Base-by-base conservation (phyloP, 78 protist species). In the Chrysochromulina tobinii region DNA sequence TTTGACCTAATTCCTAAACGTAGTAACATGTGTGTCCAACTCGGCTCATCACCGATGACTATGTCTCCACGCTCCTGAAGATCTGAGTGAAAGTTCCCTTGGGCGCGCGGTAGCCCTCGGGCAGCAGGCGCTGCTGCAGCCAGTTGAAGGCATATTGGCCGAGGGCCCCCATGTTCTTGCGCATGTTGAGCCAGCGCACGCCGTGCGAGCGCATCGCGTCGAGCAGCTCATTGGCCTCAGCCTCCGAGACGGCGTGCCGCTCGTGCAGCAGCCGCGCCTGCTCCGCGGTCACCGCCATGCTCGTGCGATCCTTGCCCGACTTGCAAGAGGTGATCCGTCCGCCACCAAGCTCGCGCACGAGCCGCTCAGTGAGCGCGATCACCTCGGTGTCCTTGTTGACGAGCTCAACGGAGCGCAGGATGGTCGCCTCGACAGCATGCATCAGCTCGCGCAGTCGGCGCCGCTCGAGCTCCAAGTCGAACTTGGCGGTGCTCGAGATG, bases 261-360 rank as follows among this genome's bases (percentile, higher is more conserved):
- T 20, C 17, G 27, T 7, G 25, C 5, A 77, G 58, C 15, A 77
- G 58, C 15, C 0, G 9, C 17, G 85, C 85, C 48, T 77, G 55
- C 58, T 77, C 85, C 27, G 85, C 85, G 23, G 85, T 77, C n/a
- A 77, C 59, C 48, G 85, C 55, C 85, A 77, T 77, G 59, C 25
- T 15, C 20, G 85, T 77, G 11, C 85, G 85, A 59, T 77, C 85
- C 85, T 77, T 77, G 61, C 21, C 85, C 25, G 50, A 21, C 58
- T 77, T 77, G 58, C 85, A 77, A 23, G 85, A 77, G 23, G 85
- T 77, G 61, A 77, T 53, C 48, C 85, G 85, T 18, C 55, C 85
- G 85, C 85, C 85, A 2, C 3, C 48, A 27, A 77, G 85, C 61
- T 3, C 25, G 27, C 85, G 85, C 48, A 77, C 85, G n/a, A 77